A percentile compares a stretch with the other conserved stretches of the same genome.
These are phyloP conservation scores for Solanum paucissectum DNA, from an alignment of 257 asterid genomes.

Conservation along the genomic window DNA sequence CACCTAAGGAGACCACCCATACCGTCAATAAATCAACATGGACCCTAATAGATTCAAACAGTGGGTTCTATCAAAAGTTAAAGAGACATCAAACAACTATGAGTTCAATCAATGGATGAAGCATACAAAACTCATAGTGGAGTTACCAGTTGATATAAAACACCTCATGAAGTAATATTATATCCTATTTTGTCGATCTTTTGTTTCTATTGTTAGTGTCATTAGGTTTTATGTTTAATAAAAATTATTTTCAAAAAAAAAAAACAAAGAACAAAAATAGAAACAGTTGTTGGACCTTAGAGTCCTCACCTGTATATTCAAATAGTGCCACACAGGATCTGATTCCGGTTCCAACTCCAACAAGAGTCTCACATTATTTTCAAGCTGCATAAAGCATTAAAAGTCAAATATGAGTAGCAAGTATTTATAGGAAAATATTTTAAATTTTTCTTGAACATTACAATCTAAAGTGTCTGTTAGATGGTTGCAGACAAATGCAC, in stretches of 20 bases:
- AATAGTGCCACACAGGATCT: conserved; percentile 95
- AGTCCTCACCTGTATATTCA: conserved; percentile 68
- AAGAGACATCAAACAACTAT: not conserved
- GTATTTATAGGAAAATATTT: not conserved
- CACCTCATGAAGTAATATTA: not conserved
- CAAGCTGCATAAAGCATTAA: conserved; percentile 68
- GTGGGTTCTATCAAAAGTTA: not conserved
- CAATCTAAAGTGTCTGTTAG: not conserved
- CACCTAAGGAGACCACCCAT: not conserved
- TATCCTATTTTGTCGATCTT: not conserved
- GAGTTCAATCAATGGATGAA: not conserved
- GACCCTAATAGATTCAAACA: not conserved
- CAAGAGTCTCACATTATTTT: conserved; percentile 80
- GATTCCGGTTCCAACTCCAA: conserved; percentile 97
- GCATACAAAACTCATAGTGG: not conserved
- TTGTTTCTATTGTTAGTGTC: not conserved
- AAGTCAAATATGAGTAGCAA: not conserved
- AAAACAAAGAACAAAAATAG: not conserved
- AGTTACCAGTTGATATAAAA: not conserved
- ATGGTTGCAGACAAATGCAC: not conserved
- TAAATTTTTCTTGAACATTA: not conserved
- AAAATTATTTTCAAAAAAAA: too few relatives aligned
- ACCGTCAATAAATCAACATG: not conserved
- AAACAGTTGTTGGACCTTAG: not conserved
- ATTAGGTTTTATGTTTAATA: not conserved